These are phyloP conservation scores for Cladosporium sp. DNA, from an alignment of 2,329 filamentous ascomycete species.

Conservation along the genomic window DNA sequence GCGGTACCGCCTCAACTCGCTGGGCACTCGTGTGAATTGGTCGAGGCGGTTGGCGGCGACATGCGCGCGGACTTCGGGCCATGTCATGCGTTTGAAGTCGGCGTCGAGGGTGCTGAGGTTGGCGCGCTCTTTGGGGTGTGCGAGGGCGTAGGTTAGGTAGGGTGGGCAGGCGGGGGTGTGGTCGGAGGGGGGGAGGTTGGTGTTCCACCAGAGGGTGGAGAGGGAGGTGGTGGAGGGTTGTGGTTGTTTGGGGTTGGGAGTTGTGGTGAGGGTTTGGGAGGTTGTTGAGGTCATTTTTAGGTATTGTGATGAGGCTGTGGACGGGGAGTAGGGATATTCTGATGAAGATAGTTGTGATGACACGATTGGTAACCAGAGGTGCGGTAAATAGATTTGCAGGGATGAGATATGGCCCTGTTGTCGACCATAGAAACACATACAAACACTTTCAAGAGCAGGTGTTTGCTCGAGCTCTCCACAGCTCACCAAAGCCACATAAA, in stretches of 20 bases:
- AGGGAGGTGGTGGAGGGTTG: background rate
- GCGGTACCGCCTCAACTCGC: conserved; percentile 75
- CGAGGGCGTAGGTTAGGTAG: conserved; percentile 61
- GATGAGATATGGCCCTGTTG: background rate
- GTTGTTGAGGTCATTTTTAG: background rate
- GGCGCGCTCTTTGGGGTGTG: conserved; percentile 64
- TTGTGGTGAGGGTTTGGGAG: conserved; percentile 1
- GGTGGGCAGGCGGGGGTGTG: conserved; percentile 70
- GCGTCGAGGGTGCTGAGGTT: conserved; percentile 73
- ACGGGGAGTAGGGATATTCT: background rate
- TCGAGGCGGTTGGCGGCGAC: conserved; percentile 70
- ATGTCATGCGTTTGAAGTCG: conserved; percentile 64
- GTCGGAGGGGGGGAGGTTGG: conserved; percentile 68
- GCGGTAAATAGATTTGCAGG: too few species aligned
- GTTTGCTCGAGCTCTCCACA: background rate
- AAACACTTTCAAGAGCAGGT: background rate
- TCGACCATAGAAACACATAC: background rate
- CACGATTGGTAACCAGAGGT: too few species aligned
- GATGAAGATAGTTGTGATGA: background rate
- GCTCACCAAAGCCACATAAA: conserved; percentile 1
- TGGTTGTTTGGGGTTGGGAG: too few species aligned
- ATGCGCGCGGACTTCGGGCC: conserved; percentile 68
- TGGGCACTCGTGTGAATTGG: conserved; percentile 74
- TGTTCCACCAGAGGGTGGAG: conserved; percentile 62
- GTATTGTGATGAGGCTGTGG: background rate